These are phyloP conservation scores for Calonectria pseudoturangicola DNA, from an alignment of 2,329 filamentous ascomycete genomes.

Conservation along the genomic window DNA sequence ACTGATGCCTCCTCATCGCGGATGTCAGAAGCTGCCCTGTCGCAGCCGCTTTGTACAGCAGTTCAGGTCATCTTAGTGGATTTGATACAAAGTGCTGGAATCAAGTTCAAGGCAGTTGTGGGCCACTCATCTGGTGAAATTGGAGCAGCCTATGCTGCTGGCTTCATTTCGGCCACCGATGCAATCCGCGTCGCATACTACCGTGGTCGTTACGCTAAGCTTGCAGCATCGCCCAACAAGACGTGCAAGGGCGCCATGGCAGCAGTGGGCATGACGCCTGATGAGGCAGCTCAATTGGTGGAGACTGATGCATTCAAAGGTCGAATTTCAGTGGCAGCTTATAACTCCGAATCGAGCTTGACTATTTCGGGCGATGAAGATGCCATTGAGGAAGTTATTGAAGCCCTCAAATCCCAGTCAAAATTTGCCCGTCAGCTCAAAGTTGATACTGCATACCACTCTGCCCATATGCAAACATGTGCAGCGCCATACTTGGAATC, in stretches of 20 bases:
- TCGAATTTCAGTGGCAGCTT: constrained; percentile 50
- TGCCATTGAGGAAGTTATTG: neutral
- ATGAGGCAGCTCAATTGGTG: constrained; percentile 40
- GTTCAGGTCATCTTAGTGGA: constrained; percentile 56
- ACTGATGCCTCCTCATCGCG: neutral
- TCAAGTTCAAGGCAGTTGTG: constrained; percentile 61
- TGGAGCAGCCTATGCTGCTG: constrained; percentile 69
- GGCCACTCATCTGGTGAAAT: constrained; percentile 72
- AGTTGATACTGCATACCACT: constrained; percentile 70
- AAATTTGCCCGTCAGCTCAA: constrained; percentile 56
- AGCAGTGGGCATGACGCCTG: constrained; percentile 48
- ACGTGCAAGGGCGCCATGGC: constrained; percentile 43
- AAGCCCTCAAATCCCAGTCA: constrained; percentile 30
- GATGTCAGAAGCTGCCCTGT: constrained; percentile 51
- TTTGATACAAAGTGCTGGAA: constrained; percentile 53
- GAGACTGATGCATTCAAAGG: constrained; percentile 42
- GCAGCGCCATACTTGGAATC: constrained; percentile 39
- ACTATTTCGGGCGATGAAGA: constrained; percentile 57
- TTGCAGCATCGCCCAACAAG: neutral
- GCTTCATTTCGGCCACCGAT: constrained; percentile 58
- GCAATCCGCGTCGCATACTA: constrained; percentile 52
- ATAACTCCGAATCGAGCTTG: constrained; percentile 48
- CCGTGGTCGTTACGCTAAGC: constrained; percentile 34
- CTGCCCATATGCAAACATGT: constrained; percentile 64
- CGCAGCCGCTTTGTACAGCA: constrained; percentile 58